Base-by-base conservation (phyloP, 352 stramenopile species). In the Phytophthora boehmeriae region DNA sequence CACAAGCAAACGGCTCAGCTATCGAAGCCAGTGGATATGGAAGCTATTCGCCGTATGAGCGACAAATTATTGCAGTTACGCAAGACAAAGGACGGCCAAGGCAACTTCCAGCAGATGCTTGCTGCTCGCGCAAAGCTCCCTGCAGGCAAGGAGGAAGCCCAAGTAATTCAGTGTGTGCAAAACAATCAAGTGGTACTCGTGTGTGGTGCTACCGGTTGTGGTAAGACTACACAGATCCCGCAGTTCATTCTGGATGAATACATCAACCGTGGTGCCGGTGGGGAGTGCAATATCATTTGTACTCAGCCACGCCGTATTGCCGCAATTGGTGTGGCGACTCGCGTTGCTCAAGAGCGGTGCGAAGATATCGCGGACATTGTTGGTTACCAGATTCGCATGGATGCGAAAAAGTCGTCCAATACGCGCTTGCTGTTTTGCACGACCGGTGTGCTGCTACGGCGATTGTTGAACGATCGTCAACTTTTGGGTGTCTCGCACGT, bases 211-310 rank as follows among this genome's bases (percentile, higher is more conserved):
- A 99, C 95, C 8, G 95, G 96, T 42, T 98, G 92, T 68, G 96
- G 95, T 45, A 98, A 98, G 63, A 98, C 93, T 10, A 98, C 96
- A 6, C 96, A 99, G 67, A 95, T 99, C 23, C 96, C 96, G 34
- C 96, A 99, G 70, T 99, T 98, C 48, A 95, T 99, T 69, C 66
- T 99, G 3, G 97, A 99, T 60, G 80, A 98, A 19, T 93, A 80
- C 61, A 95, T 98, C 27, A 71, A 92, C 19, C 79, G 82, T 27
- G 81, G 82, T 14, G 73, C 81, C 34, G 90, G 90, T 19, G 83
- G 88, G 1, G 95, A 98, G 50, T 96, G 94, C 63, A 88, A 97
- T 54, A 98, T 99, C 68, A 80, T 99, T 39, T 97, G 97, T 75
- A 98, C 95, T 23, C 97, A 99, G 66, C 97, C 97, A 45, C 84